Percentiles rank a stretch among this genome's conserved stretches.
phyloP scores from a whole-genome alignment of 306 rosid species.

The Phaseolus lunatus region DNA sequence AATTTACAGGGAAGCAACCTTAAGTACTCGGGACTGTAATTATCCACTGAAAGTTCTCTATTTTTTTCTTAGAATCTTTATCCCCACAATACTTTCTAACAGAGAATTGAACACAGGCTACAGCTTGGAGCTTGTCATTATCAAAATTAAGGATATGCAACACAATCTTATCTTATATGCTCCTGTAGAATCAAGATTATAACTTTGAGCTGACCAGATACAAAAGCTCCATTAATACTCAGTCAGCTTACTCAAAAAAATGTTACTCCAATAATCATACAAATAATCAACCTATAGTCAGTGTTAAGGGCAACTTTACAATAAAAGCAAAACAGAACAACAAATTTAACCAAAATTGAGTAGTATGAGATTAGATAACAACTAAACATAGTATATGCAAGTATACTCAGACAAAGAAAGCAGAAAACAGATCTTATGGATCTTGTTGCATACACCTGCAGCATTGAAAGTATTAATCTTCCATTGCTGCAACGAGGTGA shows the following conservation, averaged over 20 bases:
- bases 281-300: background rate
- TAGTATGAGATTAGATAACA: background rate
- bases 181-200: slow-evolving; percentile 21
- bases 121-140: slow-evolving; percentile 11
- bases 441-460: slow-evolving; percentile 27
- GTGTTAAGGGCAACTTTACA: slow-evolving; percentile 9
- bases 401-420: slow-evolving; percentile 32
- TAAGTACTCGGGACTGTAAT: background rate
- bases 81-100: slow-evolving; percentile 19
- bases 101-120: slow-evolving; percentile 3
- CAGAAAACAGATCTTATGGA: slow-evolving; percentile 23
- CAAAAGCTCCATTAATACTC: background rate
- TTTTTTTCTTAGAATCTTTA: slow-evolving; percentile 34
- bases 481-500: slow-evolving; percentile 16
- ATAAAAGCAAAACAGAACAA: background rate
- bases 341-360: background rate
- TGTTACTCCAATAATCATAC: background rate
- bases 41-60: slow-evolving; percentile 15
- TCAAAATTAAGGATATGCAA: slow-evolving; percentile 13
- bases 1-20: background rate
- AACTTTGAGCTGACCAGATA: background rate
- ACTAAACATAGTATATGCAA: background rate
- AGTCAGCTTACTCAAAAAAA: background rate
- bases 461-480: slow-evolving; percentile 36
- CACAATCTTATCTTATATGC: background rate